Evolutionary conservation across 106 monocot genomes (phyloP).

Genomic region (Dendrobium chrysotoxum): DNA sequence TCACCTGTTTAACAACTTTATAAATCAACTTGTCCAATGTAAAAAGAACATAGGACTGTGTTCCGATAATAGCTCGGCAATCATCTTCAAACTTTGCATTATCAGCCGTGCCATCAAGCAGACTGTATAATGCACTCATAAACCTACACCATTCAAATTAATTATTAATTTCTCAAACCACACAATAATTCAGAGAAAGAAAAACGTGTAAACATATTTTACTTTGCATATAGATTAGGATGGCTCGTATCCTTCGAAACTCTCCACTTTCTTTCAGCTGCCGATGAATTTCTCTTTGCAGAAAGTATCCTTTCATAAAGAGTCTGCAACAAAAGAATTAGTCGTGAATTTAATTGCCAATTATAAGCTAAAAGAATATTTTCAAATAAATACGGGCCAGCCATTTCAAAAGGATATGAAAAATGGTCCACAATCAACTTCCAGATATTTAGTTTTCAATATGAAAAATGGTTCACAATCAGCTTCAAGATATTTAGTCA

Average conservation of each 20-base stretch:
- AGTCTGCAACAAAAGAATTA: slow-evolving; percentile 37
- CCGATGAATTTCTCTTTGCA: slow-evolving; percentile 75
- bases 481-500: neutral
- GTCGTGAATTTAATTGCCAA: neutral
- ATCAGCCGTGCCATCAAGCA: slow-evolving; percentile 85
- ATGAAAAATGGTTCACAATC: neutral
- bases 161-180: neutral
- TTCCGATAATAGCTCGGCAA: slow-evolving; percentile 74
- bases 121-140: slow-evolving; percentile 53
- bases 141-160: slow-evolving; percentile 41
- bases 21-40: slow-evolving; percentile 91
- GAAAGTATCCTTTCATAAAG: slow-evolving; percentile 88
- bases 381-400: neutral
- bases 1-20: slow-evolving; percentile 92
- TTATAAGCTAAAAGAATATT: slow-evolving; percentile 4
- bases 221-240: slow-evolving; percentile 78
- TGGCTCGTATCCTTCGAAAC: slow-evolving; percentile 46
- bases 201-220: neutral
- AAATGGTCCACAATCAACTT: neutral
- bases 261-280: slow-evolving; percentile 66
- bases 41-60: slow-evolving; percentile 90
- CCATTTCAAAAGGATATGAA: neutral
- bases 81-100: slow-evolving; percentile 96
- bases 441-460: neutral
- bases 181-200: slow-evolving; percentile 3